These are phyloP conservation scores for Acanthamoeba sp. DNA, from an alignment of 208 protist species.

Conservation along the genomic window DNA sequence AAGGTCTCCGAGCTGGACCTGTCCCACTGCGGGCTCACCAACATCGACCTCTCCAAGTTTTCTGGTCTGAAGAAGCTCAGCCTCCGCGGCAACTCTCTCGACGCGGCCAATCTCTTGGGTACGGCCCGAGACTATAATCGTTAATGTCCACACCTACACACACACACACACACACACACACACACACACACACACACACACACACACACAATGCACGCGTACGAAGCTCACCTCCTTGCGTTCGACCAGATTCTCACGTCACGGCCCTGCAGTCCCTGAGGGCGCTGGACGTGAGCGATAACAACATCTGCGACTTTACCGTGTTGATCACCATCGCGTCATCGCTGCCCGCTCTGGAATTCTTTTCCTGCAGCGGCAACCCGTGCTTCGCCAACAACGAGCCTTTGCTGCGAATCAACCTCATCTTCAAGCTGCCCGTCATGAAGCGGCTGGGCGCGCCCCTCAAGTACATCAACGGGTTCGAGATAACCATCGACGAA, in stretches of 20 bases:
- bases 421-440: conserved; percentile 29
- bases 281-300: conserved; percentile 51
- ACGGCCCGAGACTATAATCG: no score
- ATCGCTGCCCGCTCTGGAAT: not conserved
- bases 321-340: not conserved
- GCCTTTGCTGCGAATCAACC: conserved; percentile 20
- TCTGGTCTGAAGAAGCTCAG: conserved; percentile 40
- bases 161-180: no score
- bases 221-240: not conserved
- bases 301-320: conserved; percentile 63
- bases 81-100: conserved; percentile 39
- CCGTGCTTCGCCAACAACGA: conserved; percentile 72
- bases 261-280: not conserved
- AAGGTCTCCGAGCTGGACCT: conserved; percentile 47
- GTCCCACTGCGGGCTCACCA: conserved; percentile 33
- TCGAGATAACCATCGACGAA: conserved; percentile 24
- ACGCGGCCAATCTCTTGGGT: conserved; percentile 7
- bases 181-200: no score
- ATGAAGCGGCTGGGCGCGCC: conserved; percentile 29
- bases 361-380: conserved; percentile 15
- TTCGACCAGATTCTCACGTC: not conserved
- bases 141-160: no score
- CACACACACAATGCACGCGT: no score
- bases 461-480: conserved; percentile 52
- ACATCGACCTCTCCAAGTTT: conserved; percentile 41